Conservation (phyloP, 768 basidiomycete genomes). For the Lactifluus pinguis region DNA sequence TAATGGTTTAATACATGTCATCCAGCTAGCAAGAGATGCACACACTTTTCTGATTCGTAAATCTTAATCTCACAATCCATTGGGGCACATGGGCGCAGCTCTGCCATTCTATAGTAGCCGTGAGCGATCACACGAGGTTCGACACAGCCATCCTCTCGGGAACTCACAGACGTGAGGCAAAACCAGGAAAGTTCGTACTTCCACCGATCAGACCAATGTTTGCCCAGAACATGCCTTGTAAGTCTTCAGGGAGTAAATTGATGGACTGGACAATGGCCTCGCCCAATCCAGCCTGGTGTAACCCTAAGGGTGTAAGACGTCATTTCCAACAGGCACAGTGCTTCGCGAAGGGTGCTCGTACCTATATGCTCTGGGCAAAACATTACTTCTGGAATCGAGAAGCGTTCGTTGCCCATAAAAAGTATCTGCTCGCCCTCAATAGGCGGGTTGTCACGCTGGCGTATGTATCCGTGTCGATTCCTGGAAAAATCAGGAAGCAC, state of each 20-base stretch:
- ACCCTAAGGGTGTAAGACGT: slow-evolving; percentile 34
- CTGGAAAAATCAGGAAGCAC: slow-evolving; percentile 80
- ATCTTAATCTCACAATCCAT: slow-evolving; percentile 67
- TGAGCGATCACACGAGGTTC: background rate
- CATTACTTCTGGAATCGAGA: slow-evolving; percentile 85
- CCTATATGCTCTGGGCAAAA: slow-evolving; percentile 90
- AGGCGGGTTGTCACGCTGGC: slow-evolving; percentile 42
- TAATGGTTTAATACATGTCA: background rate
- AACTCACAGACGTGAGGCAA: slow-evolving; percentile 67
- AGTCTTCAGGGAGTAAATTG: slow-evolving; percentile 60
- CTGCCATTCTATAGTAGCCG: slow-evolving; percentile 43
- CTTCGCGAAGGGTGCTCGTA: slow-evolving; percentile 28
- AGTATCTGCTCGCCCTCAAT: slow-evolving; percentile 60
- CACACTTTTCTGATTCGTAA: slow-evolving; percentile 68
- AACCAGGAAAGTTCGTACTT: slow-evolving; percentile 63
- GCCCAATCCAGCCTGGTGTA: slow-evolving; percentile 75
- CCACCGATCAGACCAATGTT: slow-evolving; percentile 91
- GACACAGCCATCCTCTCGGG: background rate
- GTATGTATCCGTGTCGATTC: slow-evolving; percentile 51
- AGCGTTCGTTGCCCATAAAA: slow-evolving; percentile 85
- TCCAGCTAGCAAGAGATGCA: slow-evolving; percentile 17
- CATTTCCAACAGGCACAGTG: background rate
- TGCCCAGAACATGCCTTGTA: slow-evolving; percentile 92
- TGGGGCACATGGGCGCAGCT: slow-evolving; percentile 77
- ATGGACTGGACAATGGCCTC: slow-evolving; percentile 71